phyloP scores from a whole-genome alignment of 257 asterid species.

The Nicotiana attenuata region DNA sequence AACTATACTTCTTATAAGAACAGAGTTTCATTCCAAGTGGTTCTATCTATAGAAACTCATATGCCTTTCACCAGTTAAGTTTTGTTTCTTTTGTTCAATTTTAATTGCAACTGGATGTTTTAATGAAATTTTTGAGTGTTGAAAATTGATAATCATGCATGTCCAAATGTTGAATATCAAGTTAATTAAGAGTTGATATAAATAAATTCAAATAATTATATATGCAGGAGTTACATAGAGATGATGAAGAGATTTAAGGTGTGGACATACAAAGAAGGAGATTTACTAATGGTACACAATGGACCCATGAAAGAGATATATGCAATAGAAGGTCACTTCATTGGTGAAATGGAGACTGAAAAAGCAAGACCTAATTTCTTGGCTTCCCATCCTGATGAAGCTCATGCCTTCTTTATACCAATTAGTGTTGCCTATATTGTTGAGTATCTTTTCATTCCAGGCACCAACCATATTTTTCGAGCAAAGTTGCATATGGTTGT shows the following conservation, averaged over 20 bases:
- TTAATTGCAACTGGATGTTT: neutral
- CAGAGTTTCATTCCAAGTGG: conserved; percentile 18
- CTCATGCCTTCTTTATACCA: conserved; percentile 21
- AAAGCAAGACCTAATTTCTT: neutral
- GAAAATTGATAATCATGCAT: no score
- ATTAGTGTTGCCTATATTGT: conserved; percentile 19
- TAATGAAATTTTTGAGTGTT: no score
- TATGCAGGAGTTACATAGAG: conserved; percentile 18
- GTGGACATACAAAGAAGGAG: conserved; percentile 26
- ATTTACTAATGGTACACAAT: conserved; percentile 17
- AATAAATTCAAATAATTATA: no score
- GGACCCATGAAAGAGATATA: conserved; percentile 22
- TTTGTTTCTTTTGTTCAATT: neutral
- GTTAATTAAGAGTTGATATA: no score
- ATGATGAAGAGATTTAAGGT: conserved; percentile 22
- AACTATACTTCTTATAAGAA: neutral
- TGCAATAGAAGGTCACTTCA: conserved; percentile 24
- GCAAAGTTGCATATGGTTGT: conserved; percentile 12
- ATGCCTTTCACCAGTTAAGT: conserved; percentile 27
- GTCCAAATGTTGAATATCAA: no score
- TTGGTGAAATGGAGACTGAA: conserved; percentile 16
- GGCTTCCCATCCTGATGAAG: conserved; percentile 19
- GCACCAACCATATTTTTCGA: neutral
- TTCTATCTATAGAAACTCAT: conserved; percentile 20
- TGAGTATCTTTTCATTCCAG: conserved; percentile 4